These are phyloP conservation scores for Iris pallida DNA, from an alignment of 116 monocot species.

Conservation along the genomic window DNA sequence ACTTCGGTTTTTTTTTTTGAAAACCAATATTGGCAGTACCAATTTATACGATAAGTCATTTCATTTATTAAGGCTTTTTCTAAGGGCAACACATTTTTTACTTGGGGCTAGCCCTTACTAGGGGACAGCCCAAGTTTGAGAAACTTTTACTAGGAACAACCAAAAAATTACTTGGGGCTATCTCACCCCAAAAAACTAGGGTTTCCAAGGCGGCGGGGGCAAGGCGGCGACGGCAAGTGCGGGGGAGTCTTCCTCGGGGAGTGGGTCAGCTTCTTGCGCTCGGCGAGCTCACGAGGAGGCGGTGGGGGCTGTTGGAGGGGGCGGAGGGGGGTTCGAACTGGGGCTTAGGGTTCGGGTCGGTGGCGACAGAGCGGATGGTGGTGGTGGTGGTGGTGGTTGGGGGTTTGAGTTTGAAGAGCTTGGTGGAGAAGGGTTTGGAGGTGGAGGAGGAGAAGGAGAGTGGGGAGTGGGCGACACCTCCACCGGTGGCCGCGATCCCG, in stretches of 20 bases:
- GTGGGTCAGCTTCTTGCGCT: slow-evolving; percentile 65
- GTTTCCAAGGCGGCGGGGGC: too few species aligned
- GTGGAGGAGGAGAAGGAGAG: slow-evolving; percentile 29
- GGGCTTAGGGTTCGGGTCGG: slow-evolving; percentile 12
- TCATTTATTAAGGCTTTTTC: too few species aligned
- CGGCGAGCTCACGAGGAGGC: slow-evolving; percentile 84
- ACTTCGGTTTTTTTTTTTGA: too few species aligned
- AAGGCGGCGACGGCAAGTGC: slow-evolving; percentile 62
- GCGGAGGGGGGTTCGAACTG: slow-evolving; percentile 12
- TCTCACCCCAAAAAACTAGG: too few species aligned
- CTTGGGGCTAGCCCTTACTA: too few species aligned
- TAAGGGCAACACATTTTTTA: too few species aligned
- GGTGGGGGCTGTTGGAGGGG: slow-evolving; percentile 68
- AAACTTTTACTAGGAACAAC: too few species aligned
- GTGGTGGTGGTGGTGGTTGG: slow-evolving; percentile 11
- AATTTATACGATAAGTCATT: too few species aligned
- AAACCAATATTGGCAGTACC: too few species aligned
- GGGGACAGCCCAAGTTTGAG: too few species aligned
- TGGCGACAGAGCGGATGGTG: slow-evolving; percentile 33
- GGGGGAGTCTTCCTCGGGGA: slow-evolving; percentile 71
- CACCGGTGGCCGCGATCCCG: too few species aligned
- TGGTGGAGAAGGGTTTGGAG: slow-evolving; percentile 25
- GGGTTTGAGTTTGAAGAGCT: slow-evolving; percentile 16
- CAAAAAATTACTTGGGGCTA: too few species aligned
- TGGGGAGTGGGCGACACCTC: slow-evolving; percentile 1